A percentile compares a stretch with the other conserved stretches of the same genome.
These are phyloP conservation scores for Colletotrichum shisoi DNA, from an alignment of 2,329 filamentous ascomycete species.

Conservation along the genomic window DNA sequence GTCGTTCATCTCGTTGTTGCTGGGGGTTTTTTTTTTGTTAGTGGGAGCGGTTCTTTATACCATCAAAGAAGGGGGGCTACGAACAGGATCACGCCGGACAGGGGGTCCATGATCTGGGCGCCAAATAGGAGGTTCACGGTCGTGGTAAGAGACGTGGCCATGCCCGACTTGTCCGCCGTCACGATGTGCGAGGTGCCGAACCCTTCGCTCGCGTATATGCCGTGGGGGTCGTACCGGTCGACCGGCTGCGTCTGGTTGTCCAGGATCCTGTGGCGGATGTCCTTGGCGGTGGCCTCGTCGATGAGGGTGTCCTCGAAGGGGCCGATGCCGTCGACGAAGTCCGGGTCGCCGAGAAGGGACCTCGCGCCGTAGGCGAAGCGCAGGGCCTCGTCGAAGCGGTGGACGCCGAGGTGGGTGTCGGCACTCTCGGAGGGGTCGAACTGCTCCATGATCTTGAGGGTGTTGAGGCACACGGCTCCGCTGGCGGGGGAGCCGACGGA, in stretches of 20 bases:
- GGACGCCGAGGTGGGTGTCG: conserved; percentile 72
- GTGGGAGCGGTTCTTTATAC: background rate
- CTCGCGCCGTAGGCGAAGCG: conserved; percentile 86
- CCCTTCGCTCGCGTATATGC: conserved; percentile 71
- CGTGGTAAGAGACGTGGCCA: conserved; percentile 83
- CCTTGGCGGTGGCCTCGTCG: conserved; percentile 63
- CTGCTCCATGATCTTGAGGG: conserved; percentile 83
- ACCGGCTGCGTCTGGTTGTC: conserved; percentile 76
- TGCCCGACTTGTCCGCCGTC: conserved; percentile 73
- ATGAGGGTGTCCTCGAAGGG: conserved; percentile 74
- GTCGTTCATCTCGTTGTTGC: conserved; percentile 75
- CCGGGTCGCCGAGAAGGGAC: conserved; percentile 82
- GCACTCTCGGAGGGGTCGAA: conserved; percentile 66
- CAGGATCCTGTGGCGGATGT: conserved; percentile 71
- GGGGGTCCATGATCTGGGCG: conserved; percentile 77
- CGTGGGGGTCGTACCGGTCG: conserved; percentile 74
- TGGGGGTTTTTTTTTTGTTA: conserved; percentile 42
- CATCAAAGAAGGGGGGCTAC: conserved; percentile 33
- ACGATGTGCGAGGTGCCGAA: conserved; percentile 79
- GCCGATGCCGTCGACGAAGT: conserved; percentile 70
- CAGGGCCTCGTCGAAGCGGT: conserved; percentile 87
- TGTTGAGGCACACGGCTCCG: conserved; percentile 76
- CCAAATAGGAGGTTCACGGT: conserved; percentile 91
- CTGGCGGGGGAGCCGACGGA: conserved; percentile 77
- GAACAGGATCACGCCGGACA: conserved; percentile 80